Evolutionary conservation across 306 rosid species (phyloP), one percentile per base, ranked within the genome.

Genomic region (Casuarina equisetifolia): DNA sequence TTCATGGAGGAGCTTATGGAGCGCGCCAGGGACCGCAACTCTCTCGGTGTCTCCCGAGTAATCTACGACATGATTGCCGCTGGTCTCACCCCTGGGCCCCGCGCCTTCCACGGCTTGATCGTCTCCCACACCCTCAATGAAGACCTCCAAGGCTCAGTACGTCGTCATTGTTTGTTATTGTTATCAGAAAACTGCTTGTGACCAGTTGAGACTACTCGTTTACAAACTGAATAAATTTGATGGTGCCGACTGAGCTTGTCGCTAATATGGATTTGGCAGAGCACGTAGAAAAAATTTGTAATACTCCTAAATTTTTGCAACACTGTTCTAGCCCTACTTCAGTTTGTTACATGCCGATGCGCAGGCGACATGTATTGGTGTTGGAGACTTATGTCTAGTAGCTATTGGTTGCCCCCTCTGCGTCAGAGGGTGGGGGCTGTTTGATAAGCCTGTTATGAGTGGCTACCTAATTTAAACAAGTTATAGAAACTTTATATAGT

Each of bases 1-100:
- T 94, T 94, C 91, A 94, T 94, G 98, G 97, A 92, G 82, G 95
- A 94, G 81, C 98, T 94, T 76, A 94, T 94, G 98, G 76, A 74
- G 80, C 93, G 95, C 0, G 97, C 97, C 16, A 77, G 97, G 66
- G 82, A 76, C 80, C 91, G 88, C 39, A 95, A 94, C 80, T 84
- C 97, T 0, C 45, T 76, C 51, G 93, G 89, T 53, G 98, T 90
- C 78, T 75, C 90, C 13, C 88, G 87, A 9, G 91, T 94, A 80
- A 88, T 94, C 51, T 90, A 92, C 85, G 97, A 92, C 85, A 94
- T 94, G 98, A 84, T 94, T 63, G 97, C 97, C 35, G 97, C 97
- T 11, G 98, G 98, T 13, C 89, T 94, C 73, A 80, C 59, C 78
- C 98, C 97, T 5, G 98, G 97, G 7, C 98, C 98, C 6, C 85